Base-by-base conservation (phyloP, 1,284 basidiomycete species). In the Rhodofomes roseus region DNA sequence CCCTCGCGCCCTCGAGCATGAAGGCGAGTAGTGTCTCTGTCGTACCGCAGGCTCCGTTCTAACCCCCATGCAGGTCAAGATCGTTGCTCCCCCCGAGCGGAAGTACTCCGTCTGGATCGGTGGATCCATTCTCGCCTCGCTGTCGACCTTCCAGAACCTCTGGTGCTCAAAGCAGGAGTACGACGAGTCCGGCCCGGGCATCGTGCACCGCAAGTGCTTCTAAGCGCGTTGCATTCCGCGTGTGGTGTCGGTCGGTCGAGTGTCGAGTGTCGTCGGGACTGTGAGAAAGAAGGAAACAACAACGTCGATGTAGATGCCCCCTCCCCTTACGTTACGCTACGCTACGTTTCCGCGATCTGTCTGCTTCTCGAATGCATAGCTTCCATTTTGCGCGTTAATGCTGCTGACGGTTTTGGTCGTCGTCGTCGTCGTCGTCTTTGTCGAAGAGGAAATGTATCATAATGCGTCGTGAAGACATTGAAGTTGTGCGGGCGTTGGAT, bases 21-120 rank as follows among this genome's bases (percentile, higher is more conserved):
- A 97, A 95, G 89, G 91, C 90, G 73, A 72, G 86, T 80, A 71
- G 70, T 54, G 18, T n/a, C 16, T 53, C 12, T n/a, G 36, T 20
- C 37, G 20, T 40, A n/a, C 53, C 44, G 55, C 53, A 50, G n/a
- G n/a, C n/a, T 50, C 57, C 41, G 60, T 60, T 48, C 41, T n/a
- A 62, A 52, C 29, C 25, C 25, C 11, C 27, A 4, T 62, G 37
- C 39, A 95, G 89, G 91, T 96, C 82, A 96, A 94, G 87, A 94
- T 95, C 60, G 89, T 93, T 61, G 92, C 93, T 66, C 93, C 93
- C 58, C 94, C 93, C 48, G 94, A 96, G 81, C 82, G 94, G 71
- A 95, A 94, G 77, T 94, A 93, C 84, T 93, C 92, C 58, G 96
- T 97, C 79, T 98, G 96, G 96, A 98, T 98, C 73, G 96, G 96